Evolutionary conservation across 2,329 filamentous ascomycete genomes (phyloP), one percentile per base, ranked within the genome.

Genomic region (Neofusicoccum laricinum): DNA sequence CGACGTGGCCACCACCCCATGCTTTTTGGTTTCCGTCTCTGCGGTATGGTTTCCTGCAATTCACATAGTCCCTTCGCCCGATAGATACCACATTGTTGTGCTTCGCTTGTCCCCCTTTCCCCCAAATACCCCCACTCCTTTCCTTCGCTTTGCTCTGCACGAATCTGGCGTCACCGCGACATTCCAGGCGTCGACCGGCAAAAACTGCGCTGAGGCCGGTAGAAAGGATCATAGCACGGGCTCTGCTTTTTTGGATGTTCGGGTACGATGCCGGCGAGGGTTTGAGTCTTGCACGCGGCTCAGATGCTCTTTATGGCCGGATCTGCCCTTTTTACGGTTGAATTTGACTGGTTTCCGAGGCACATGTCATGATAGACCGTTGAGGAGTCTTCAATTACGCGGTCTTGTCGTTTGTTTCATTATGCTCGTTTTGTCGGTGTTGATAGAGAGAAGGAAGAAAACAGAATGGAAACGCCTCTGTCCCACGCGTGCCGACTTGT

Each of bases 61-160:
- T 43, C 19, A n/a, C 55, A 41, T 46, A 14, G n/a, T 59, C 41
- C n/a, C 30, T 59, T 59, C 55, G 41, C 55, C 46, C 55, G 55
- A 59, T 59, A 59, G 55, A 59, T 59, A 59, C 55, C 55, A 59
- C 55, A 59, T 34, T 59, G 55, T 59, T 59, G 46, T 59, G 43
- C n/a, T 34, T 17, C 43, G 36, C 36, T 30, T 43, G 4, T 17
- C 51, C 51, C 36, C 38, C 51, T 10, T 30, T 57, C 14, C 38
- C 25, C 40, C 21, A 38, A 57, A 57, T 57, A 57, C 51, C 51
- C 51, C 38, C 19, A 3, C 43, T 21, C 40, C 3, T 57, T 43
- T 32, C 21, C 14, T 57, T 43, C 40, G n/a, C 38, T 17, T 30
- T 57, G 21, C 36, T 41, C 34, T 55, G 49, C 49, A 51, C 49